These are phyloP conservation scores for Pelagomonas calceolata DNA, from an alignment of 108 stramenopile species.

Conservation along the genomic window DNA sequence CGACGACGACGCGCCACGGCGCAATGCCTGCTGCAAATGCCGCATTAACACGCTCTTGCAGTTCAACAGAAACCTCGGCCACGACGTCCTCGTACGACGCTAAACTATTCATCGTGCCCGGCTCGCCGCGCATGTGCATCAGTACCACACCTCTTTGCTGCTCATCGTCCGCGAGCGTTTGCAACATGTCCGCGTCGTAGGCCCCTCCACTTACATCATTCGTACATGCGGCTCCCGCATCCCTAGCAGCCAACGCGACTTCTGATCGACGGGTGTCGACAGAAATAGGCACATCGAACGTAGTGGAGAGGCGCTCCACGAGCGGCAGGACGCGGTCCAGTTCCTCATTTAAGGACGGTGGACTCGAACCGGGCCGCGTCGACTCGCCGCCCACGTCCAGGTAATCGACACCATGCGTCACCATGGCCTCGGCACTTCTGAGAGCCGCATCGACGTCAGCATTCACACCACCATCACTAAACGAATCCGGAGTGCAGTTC, in stretches of 20 bases:
- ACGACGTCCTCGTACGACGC: slow-evolving; percentile 44
- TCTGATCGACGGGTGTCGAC: slow-evolving; percentile 84
- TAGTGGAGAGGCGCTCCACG: slow-evolving; percentile 55
- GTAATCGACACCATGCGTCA: slow-evolving; percentile 66
- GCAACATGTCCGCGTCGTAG: slow-evolving; percentile 75
- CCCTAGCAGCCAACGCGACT: slow-evolving; percentile 70
- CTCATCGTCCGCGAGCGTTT: too few relatives aligned
- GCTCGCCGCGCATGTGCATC: slow-evolving; percentile 92
- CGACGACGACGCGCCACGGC: slow-evolving; percentile 73
- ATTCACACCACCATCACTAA: slow-evolving; percentile 80
- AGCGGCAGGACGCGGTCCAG: slow-evolving; percentile 67
- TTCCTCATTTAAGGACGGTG: slow-evolving; percentile 61
- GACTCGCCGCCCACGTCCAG: slow-evolving; percentile 95
- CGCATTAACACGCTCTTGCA: slow-evolving; percentile 43
- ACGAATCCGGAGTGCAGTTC: slow-evolving; percentile 92
- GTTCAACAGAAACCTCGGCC: slow-evolving; percentile 46
- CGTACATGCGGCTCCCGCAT: slow-evolving; percentile 82
- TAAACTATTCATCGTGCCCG: slow-evolving; percentile 81
- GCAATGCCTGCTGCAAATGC: slow-evolving; percentile 66
- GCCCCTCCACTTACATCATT: slow-evolving; percentile 91
- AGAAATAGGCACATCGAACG: slow-evolving; percentile 50
- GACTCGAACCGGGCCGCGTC: slow-evolving; percentile 73
- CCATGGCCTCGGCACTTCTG: slow-evolving; percentile 59
- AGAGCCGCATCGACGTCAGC: slow-evolving; percentile 45
- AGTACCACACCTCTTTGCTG: slow-evolving; percentile 20